A percentile compares a stretch with the other conserved stretches of the same genome.
Conservation (phyloP, 2,329 filamentous ascomycete species). For the Pseudogymnoascus sp. region DNA sequence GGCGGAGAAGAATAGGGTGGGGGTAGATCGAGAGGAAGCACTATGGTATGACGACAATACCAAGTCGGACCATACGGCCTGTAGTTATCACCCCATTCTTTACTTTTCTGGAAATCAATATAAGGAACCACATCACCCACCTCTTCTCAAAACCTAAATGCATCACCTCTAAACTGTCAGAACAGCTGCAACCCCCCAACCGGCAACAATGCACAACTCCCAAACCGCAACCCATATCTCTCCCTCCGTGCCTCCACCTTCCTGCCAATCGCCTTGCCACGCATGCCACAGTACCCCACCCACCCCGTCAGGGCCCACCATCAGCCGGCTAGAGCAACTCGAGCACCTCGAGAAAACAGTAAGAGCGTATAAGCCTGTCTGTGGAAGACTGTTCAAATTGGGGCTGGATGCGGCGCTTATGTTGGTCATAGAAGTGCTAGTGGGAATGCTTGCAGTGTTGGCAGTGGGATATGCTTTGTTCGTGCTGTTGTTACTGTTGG, state of each 20-base stretch:
- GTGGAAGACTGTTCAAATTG: neutral
- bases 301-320: neutral
- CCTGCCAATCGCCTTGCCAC: neutral
- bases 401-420: neutral
- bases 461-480: no score
- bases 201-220: no score
- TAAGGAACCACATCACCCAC: neutral
- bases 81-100: neutral
- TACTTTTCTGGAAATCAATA: neutral
- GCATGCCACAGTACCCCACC: neutral
- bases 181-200: no score
- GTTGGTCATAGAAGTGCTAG: accelerated
- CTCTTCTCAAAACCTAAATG: neutral
- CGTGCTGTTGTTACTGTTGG: neutral
- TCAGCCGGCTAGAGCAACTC: neutral
- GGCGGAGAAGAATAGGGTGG: no score
- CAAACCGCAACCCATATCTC: neutral
- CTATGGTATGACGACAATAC: neutral
- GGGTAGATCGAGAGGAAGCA: neutral
- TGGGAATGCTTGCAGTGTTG: no score
- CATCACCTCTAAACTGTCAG: no score
- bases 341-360: neutral
- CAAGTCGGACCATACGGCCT: neutral
- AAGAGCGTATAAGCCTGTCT: neutral
- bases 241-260: neutral